Percentiles rank a stretch among this genome's conserved stretches.
Evolutionary conservation across 768 basidiomycete species (phyloP).

Genomic region (Saitozyma sp.): DNA sequence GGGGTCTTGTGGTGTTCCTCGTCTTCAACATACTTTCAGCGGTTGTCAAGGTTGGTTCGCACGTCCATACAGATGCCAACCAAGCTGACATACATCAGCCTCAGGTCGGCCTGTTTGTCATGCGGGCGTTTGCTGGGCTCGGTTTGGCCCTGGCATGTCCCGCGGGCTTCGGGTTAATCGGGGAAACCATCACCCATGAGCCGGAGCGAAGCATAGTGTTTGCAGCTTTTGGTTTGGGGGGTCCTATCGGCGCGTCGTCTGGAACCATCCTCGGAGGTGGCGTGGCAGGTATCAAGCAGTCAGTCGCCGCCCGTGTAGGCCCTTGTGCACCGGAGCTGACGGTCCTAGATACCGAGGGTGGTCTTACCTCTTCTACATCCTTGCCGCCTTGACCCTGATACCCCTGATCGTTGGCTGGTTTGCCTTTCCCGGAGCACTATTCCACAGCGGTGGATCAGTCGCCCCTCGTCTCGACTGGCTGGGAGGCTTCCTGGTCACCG

Average conservation of each 20-base stretch:
- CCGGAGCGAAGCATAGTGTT: constrained; percentile 69
- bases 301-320: constrained; percentile 7
- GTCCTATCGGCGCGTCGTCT: constrained; percentile 71
- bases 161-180: constrained; percentile 25
- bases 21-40: constrained; percentile 59
- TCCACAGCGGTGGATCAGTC: constrained; percentile 11
- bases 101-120: neutral
- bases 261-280: constrained; percentile 68
- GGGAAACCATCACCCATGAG: constrained; percentile 10
- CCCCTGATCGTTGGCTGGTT: constrained; percentile 48
- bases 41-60: constrained; percentile 3
- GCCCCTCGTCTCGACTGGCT: constrained; percentile 65
- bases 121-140: constrained; percentile 21
- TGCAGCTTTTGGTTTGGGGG: constrained; percentile 76
- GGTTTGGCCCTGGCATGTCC: constrained; percentile 20
- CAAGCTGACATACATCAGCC: neutral
- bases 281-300: constrained; percentile 58
- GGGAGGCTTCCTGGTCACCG: constrained; percentile 66
- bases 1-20: constrained; percentile 61
- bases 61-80: neutral
- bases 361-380: constrained; percentile 67
- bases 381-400: constrained; percentile 61
- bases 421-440: neutral
- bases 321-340: constrained; percentile 2
- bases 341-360: constrained; percentile 52